Conservation (phyloP, 75 land plant species). For the Pinus tabuliformis region DNA sequence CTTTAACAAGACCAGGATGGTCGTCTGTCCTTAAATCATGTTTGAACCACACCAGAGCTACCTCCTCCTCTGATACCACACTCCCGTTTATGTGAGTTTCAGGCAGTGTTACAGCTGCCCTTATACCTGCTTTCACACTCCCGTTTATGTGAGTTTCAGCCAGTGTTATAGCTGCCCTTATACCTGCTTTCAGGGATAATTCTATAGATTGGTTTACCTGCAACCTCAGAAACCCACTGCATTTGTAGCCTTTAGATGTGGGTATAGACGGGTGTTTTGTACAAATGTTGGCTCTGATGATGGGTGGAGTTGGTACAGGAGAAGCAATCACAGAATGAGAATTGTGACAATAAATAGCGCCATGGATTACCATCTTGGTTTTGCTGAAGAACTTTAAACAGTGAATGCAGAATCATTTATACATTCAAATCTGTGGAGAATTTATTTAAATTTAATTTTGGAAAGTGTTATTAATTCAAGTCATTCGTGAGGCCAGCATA, state of each 20-base stretch:
- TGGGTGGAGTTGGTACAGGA: background rate
- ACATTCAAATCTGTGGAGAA: no score
- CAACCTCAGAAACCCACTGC: background rate
- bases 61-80: background rate
- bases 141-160: background rate
- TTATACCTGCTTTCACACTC: background rate
- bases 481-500: no score
- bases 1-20: slow-evolving; percentile 70
- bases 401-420: no score
- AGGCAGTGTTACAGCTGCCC: background rate
- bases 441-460: no score
- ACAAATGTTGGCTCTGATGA: background rate
- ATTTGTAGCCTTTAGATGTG: background rate
- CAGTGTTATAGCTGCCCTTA: background rate
- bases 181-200: background rate
- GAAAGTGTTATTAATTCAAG: no score
- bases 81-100: background rate
- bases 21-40: slow-evolving; percentile 85
- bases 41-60: slow-evolving; percentile 81
- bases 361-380: background rate
- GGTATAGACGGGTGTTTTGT: background rate
- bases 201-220: background rate
- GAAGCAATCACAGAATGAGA: background rate
- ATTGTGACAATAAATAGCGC: background rate
- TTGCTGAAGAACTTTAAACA: background rate